Conservation (phyloP, 495 filamentous ascomycete species). For the Mycothermus thermophilus region DNA sequence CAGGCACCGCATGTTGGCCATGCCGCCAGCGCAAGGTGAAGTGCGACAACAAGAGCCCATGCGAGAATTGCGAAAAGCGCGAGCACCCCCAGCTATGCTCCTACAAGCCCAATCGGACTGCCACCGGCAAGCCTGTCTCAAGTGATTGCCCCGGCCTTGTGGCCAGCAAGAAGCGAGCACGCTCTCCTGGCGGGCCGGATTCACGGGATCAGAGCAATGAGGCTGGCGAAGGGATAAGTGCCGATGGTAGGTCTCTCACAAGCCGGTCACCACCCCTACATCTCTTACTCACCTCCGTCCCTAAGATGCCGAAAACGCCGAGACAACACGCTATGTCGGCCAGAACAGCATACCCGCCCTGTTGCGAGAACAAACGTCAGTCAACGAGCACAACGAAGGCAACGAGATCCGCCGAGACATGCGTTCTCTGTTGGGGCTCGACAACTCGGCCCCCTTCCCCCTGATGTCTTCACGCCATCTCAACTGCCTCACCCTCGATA, state of each 20-base stretch:
- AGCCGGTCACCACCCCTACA: neutral
- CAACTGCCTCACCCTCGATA: slow-evolving; percentile 54
- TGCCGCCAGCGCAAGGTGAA: slow-evolving; percentile 63
- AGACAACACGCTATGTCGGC: slow-evolving; percentile 51
- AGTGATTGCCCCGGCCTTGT: slow-evolving; percentile 16
- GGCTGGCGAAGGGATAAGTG: slow-evolving; percentile 26
- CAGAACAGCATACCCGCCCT: slow-evolving; percentile 52
- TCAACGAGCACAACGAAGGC: slow-evolving; percentile 31
- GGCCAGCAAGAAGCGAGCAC: slow-evolving; percentile 30
- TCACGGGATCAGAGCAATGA: slow-evolving; percentile 25
- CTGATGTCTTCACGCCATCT: slow-evolving; percentile 64
- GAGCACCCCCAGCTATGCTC: slow-evolving; percentile 59
- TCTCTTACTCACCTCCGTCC: slow-evolving; percentile 4
- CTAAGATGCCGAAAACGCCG: slow-evolving; percentile 46
- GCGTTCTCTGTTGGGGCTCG: slow-evolving; percentile 65
- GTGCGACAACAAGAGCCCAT: slow-evolving; percentile 59
- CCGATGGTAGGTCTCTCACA: slow-evolving; percentile 15
- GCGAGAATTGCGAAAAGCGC: slow-evolving; percentile 59
- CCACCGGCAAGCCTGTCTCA: slow-evolving; percentile 31
- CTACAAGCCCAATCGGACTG: slow-evolving; percentile 54
- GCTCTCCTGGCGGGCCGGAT: slow-evolving; percentile 30
- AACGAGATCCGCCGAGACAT: slow-evolving; percentile 48
- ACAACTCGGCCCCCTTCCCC: slow-evolving; percentile 75
- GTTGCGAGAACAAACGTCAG: slow-evolving; percentile 46
- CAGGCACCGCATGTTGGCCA: slow-evolving; percentile 55